These are phyloP conservation scores for Vaucheria bursata DNA, from an alignment of 352 stramenopile species.

Conservation along the genomic window DNA sequence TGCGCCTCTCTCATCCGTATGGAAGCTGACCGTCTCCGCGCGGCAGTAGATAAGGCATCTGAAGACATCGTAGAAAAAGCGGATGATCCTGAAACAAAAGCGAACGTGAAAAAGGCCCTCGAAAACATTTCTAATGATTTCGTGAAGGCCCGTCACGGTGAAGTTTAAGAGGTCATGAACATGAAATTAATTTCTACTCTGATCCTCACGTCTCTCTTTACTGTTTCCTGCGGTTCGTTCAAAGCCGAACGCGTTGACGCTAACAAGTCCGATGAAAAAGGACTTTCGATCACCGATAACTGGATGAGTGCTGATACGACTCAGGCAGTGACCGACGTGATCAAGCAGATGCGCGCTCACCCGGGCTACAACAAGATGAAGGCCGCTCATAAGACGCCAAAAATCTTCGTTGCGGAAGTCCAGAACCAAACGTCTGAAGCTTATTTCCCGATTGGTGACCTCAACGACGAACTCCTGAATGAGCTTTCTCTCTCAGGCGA, in stretches of 20 bases:
- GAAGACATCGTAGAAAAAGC: background rate
- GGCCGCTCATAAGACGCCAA: background rate
- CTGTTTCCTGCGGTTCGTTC: background rate
- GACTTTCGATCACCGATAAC: background rate
- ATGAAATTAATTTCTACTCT: background rate
- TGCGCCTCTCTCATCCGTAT: background rate
- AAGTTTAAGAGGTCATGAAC: background rate
- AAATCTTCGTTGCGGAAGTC: background rate
- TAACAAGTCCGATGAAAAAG: background rate
- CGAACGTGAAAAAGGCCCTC: background rate
- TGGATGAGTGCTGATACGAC: constrained; percentile 1
- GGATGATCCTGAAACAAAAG: background rate
- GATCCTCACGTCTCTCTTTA: background rate
- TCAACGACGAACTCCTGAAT: constrained; percentile 3
- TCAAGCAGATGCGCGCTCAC: background rate
- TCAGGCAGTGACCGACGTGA: background rate
- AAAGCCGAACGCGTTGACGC: background rate
- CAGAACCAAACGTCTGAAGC: constrained; percentile 4
- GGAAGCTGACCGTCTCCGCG: background rate
- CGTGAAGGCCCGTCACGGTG: background rate
- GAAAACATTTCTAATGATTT: background rate
- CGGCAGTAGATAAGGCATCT: background rate
- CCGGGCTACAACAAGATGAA: background rate
- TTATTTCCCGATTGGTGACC: background rate
- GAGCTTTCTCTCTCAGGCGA: background rate